These are phyloP conservation scores for Hirsutella thompsonii DNA, from an alignment of 2,329 filamentous ascomycete species.

Conservation along the genomic window DNA sequence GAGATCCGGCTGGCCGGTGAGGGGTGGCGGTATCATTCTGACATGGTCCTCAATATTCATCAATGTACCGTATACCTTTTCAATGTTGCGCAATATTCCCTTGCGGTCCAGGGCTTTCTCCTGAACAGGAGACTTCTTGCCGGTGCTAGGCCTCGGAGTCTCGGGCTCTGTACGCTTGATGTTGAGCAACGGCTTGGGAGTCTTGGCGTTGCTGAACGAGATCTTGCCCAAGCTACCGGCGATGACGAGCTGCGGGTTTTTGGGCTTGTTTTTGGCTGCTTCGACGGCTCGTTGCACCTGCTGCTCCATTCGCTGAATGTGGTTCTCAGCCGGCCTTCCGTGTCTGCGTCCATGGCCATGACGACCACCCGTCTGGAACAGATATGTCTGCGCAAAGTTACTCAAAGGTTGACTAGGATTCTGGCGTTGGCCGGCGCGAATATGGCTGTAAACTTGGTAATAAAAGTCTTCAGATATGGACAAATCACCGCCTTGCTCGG, in stretches of 20 bases:
- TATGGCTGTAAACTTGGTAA: conserved; percentile 94
- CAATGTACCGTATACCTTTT: conserved; percentile 73
- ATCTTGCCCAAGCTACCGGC: conserved; percentile 96
- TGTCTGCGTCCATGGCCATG: conserved; percentile 64
- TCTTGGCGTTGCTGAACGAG: conserved; percentile 97
- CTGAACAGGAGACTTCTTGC: conserved; percentile 24
- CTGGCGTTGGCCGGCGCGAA: conserved; percentile 77
- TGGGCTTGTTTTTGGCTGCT: conserved; percentile 92
- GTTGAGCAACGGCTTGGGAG: conserved; percentile 85
- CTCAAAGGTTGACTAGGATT: conserved; percentile 87
- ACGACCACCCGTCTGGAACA: conserved; percentile 86
- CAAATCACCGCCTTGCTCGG: conserved; percentile 67
- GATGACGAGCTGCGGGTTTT: conserved; percentile 93
- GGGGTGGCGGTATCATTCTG: conserved; percentile 55
- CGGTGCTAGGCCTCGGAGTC: conserved; percentile 35
- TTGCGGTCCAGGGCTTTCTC: conserved; percentile 60
- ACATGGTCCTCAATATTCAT: conserved; percentile 95
- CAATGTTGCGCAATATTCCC: conserved; percentile 72
- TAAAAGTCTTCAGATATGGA: conserved; percentile 91
- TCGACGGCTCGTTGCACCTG: conserved; percentile 96
- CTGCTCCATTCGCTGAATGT: conserved; percentile 98
- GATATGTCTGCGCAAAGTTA: conserved; percentile 94
- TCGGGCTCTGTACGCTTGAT: conserved; percentile 78
- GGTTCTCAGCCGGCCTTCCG: conserved; percentile 79
- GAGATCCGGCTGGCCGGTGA: conserved; percentile 44